phyloP scores from a whole-genome alignment of 805 yeast genomes.

The Saccharomycopsis babjevae region DNA sequence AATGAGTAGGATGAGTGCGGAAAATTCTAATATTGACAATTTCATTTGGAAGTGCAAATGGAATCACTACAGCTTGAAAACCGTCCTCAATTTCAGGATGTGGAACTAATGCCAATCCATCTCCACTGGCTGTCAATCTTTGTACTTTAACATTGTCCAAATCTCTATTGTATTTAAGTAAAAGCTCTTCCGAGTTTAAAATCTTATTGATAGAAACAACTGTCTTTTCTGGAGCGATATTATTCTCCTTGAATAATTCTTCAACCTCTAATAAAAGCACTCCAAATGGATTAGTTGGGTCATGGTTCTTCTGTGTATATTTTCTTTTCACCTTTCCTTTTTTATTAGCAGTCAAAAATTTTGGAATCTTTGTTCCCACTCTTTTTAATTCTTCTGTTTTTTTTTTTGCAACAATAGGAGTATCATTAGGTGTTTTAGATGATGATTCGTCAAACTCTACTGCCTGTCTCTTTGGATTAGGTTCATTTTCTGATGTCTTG shows the following conservation, averaged over 20 bases:
- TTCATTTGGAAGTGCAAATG: slow-evolving; percentile 87
- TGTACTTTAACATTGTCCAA: slow-evolving; percentile 49
- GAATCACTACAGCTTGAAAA: slow-evolving; percentile 64
- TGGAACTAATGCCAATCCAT: slow-evolving; percentile 64
- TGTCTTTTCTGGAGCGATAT: slow-evolving; percentile 37
- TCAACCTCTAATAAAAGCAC: slow-evolving; percentile 66
- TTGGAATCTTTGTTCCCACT: slow-evolving; percentile 33
- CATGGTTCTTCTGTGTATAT: slow-evolving; percentile 54
- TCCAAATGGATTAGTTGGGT: slow-evolving; percentile 74
- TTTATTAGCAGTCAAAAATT: slow-evolving; percentile 11
- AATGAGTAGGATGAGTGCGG: slow-evolving; percentile 66
- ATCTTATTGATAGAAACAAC: slow-evolving; percentile 56
- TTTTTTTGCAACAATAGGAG: neutral
- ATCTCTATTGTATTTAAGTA: slow-evolving; percentile 43
- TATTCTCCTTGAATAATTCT: slow-evolving; percentile 37
- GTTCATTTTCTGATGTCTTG: neutral
- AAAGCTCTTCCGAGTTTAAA: slow-evolving; percentile 44
- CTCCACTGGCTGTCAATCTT: slow-evolving; percentile 68
- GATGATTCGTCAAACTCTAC: slow-evolving; percentile 3
- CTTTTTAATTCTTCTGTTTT: neutral
- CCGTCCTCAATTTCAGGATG: slow-evolving; percentile 38
- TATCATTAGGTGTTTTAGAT: neutral
- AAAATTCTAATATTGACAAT: slow-evolving; percentile 56
- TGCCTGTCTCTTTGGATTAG: neutral
- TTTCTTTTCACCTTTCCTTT: slow-evolving; percentile 36